These are phyloP conservation scores for Boletus rufocinnamomeus DNA, from an alignment of 768 basidiomycete genomes.

Conservation along the genomic window DNA sequence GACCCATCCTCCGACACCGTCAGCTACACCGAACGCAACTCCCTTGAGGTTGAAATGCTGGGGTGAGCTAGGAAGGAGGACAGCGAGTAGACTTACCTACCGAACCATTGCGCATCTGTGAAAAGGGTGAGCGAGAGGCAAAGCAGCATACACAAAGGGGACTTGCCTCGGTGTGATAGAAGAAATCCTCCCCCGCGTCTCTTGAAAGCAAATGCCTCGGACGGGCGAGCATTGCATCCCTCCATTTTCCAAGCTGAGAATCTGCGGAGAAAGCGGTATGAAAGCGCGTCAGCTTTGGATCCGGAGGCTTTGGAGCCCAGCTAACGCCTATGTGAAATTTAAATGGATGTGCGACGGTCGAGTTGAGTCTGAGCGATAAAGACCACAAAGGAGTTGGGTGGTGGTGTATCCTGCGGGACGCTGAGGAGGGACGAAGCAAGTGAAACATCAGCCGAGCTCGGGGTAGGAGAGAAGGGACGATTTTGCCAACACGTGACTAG, in stretches of 20 bases:
- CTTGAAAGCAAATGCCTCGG: constrained; percentile 41
- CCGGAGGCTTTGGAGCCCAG: constrained; percentile 73
- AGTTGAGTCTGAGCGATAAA: constrained; percentile 19
- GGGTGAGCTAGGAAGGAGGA: constrained; percentile 24
- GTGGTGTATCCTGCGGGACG: background rate
- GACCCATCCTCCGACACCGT: constrained; percentile 94
- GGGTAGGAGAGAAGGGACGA: background rate
- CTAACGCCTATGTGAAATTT: constrained; percentile 75
- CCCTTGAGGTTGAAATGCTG: constrained; percentile 48
- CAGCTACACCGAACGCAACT: constrained; percentile 80
- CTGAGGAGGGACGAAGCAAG: constrained; percentile 3
- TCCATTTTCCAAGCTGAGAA: constrained; percentile 65
- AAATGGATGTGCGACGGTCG: constrained; percentile 50
- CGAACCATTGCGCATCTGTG: constrained; percentile 75
- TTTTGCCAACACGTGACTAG: constrained; percentile 25
- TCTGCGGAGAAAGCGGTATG: constrained; percentile 56
- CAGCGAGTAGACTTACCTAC: constrained; percentile 47
- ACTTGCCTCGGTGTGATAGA: constrained; percentile 69
- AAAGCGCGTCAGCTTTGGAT: constrained; percentile 36
- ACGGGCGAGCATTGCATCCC: constrained; percentile 59
- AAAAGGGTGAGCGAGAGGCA: constrained; percentile 7
- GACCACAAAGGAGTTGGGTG: background rate
- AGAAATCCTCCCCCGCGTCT: constrained; percentile 61
- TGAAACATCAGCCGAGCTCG: constrained; percentile 17
- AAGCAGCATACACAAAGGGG: background rate